A percentile compares a stretch with the other conserved stretches of the same genome.
Conservation (phyloP, 768 basidiomycete species). For the Tylopilus subfusipes region DNA sequence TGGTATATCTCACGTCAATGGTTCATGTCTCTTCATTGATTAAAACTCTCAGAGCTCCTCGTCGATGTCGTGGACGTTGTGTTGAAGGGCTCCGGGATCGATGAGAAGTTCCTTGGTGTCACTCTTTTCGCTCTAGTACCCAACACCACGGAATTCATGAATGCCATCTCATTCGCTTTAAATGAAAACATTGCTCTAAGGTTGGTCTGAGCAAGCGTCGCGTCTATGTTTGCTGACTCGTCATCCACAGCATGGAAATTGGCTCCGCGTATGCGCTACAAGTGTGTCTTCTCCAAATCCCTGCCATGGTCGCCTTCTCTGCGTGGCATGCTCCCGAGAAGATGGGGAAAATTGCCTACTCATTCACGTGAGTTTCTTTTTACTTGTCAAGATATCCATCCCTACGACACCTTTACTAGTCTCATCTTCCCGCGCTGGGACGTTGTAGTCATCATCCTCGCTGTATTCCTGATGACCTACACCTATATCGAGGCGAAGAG, state of each 20-base stretch:
- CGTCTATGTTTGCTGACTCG: not conserved
- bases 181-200: conserved; percentile 96
- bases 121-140: conserved; percentile 97
- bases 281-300: conserved; percentile 95
- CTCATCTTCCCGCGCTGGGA: conserved; percentile 99
- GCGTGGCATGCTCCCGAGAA: conserved; percentile 87
- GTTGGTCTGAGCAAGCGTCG: conserved; percentile 39
- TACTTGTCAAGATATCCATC: not conserved
- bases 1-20: conserved; percentile 49
- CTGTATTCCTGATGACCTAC: conserved; percentile 97
- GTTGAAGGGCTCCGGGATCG: conserved; percentile 83
- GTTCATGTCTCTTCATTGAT: not conserved
- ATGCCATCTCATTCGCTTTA: conserved; percentile 95
- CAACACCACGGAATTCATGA: conserved; percentile 99
- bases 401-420: conserved; percentile 38
- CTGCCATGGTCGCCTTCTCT: conserved; percentile 98
- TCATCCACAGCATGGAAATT: conserved; percentile 84
- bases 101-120: conserved; percentile 96
- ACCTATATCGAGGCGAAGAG: conserved; percentile 99
- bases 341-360: conserved; percentile 83
- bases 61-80: conserved; percentile 95
- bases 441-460: conserved; percentile 88
- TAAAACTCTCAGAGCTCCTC: conserved; percentile 65
- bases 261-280: conserved; percentile 98
- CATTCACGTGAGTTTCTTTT: conserved; percentile 77